phyloP scores from a whole-genome alignment of 164 flowering plant genomes.

The Kingdonia uniflora region DNA sequence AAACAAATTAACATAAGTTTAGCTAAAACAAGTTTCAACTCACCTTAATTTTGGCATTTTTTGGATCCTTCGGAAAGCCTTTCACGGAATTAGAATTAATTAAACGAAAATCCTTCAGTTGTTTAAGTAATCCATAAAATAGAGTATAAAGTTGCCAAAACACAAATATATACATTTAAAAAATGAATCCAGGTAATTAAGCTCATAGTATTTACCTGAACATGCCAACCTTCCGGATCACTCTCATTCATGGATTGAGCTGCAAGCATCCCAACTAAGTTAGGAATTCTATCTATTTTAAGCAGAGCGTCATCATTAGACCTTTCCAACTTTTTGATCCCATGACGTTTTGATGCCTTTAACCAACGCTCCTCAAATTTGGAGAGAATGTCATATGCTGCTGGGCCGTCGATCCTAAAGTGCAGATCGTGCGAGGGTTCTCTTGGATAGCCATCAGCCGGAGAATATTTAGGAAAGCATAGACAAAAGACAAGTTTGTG shows the following conservation, averaged over 20 bases:
- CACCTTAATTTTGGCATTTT: constrained; percentile 64
- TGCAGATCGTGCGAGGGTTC: constrained; percentile 99
- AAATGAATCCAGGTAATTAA: neutral
- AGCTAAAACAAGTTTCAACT: constrained; percentile 5
- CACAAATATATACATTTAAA: too few relatives aligned
- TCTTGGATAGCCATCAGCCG: constrained; percentile 56
- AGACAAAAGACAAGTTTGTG: neutral
- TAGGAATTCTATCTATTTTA: constrained; percentile 68
- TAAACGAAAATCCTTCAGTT: constrained; percentile 77
- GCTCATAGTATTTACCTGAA: constrained; percentile 50
- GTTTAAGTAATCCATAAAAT: constrained; percentile 1
- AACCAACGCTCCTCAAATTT: constrained; percentile 92
- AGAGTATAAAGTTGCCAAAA: neutral
- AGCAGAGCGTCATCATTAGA: constrained; percentile 83
- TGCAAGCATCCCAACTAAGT: constrained; percentile 50
- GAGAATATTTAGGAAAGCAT: constrained; percentile 34
- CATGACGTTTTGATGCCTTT: constrained; percentile 68
- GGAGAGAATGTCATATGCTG: constrained; percentile 85
- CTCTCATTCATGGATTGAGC: constrained; percentile 29
- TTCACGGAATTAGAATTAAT: constrained; percentile 90
- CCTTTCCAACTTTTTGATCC: constrained; percentile 52
- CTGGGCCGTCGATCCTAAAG: constrained; percentile 82
- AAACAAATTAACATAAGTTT: neutral
- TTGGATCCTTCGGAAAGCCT: constrained; percentile 85
- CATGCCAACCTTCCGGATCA: constrained; percentile 93